phyloP scores from a whole-genome alignment of 108 stramenopile species.

The Nannochloropsis salina region DNA sequence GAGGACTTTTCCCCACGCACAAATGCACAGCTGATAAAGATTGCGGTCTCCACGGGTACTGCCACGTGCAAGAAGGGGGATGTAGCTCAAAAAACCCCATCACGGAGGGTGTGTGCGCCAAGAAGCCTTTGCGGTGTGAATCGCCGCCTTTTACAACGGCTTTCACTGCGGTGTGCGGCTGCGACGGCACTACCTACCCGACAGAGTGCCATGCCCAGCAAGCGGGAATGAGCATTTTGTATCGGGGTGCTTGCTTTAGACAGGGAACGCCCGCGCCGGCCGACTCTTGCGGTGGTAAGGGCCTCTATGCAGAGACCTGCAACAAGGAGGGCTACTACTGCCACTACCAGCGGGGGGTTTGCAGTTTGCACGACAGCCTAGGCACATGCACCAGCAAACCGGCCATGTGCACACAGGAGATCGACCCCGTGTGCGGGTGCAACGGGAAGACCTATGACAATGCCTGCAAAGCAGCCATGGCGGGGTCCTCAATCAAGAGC shows the following conservation, averaged over 20 bases:
- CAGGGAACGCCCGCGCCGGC: background rate
- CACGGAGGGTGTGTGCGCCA: conserved; percentile 11
- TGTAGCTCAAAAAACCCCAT: background rate
- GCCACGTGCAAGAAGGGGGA: conserved; percentile 11
- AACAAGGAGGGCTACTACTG: conserved; percentile 4
- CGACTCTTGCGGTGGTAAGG: background rate
- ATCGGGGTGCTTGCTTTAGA: background rate
- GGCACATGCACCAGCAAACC: background rate
- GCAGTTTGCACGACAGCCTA: background rate
- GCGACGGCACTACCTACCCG: background rate
- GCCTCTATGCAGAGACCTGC: background rate
- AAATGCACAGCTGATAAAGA: background rate
- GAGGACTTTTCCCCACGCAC: background rate
- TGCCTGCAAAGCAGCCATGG: background rate
- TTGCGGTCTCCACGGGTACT: background rate
- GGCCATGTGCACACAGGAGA: background rate
- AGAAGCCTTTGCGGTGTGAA: conserved; percentile 12
- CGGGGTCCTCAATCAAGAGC: background rate
- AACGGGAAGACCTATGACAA: background rate
- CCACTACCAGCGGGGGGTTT: conserved; percentile 1
- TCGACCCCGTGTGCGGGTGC: conserved; percentile 2
- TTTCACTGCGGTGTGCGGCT: background rate
- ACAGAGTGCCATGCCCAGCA: background rate
- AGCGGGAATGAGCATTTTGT: background rate
- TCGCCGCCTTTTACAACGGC: background rate